Evolutionary conservation across 2,329 filamentous ascomycete species (phyloP), one percentile per base, ranked within the genome.

Genomic region (Zalaria obscura): DNA sequence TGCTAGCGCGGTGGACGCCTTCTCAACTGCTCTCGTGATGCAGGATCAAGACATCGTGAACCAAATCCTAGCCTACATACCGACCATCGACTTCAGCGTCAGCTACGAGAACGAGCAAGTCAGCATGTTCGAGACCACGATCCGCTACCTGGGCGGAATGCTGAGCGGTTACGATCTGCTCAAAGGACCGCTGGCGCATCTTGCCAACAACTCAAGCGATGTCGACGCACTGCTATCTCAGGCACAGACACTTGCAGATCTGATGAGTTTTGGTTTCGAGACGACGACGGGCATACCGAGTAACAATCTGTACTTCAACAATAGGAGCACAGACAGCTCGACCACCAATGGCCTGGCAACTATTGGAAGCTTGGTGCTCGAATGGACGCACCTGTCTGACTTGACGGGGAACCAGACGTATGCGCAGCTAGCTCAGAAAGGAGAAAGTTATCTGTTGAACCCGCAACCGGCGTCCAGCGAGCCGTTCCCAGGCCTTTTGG

Each of bases 71-170:
- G 67, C 80, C 4, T 79, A 78, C 55, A 73, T 93, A 36, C 71
- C 76, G 0, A 73, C 62, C 0, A 80, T 93, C 52, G 68, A 93
- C 59, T 93, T 84, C 54, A 71, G 71, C 35, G 64, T 68, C 7
- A 83, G 49, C 33, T 43, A 50, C 37, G 45, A 51, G 1, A 53
- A 67, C 2, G 60, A 67, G 1, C 61, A 67, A 6, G 76, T 93
- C 38, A 89, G 81, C 32, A 62, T 94, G 5, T 94, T 94, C 53
- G 87, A 94, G 62, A 93, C 85, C 0, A 94, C 84, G 0, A 93
- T 94, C 54, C 78, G 87, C 27, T 93, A 93, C 53, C 64, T 94
- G 1, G 87, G 76, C 6, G 87, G 86, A 10, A 69, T 94, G 52
- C 56, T 94, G 5, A 83, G 86, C 2, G 83, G 69, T 3, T 80